phyloP scores from a whole-genome alignment of 2,329 filamentous ascomycete species.

The Neopestalotiopsis clavispora region DNA sequence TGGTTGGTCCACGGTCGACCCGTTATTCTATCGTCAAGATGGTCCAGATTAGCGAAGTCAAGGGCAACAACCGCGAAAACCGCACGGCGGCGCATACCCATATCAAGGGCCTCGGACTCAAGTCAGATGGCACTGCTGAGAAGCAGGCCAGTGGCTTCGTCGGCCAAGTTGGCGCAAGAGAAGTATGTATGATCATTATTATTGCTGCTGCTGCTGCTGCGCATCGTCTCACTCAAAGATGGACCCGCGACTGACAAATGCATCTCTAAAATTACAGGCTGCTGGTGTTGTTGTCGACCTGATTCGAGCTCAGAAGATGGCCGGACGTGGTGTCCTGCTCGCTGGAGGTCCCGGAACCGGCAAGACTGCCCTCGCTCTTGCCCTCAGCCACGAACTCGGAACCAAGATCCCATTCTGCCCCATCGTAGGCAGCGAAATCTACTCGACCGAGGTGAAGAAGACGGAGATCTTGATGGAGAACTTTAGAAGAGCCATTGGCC shows the following conservation, averaged over 20 bases:
- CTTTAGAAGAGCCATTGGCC: constrained; percentile 92
- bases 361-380: constrained; percentile 94
- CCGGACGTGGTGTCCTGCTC: constrained; percentile 88
- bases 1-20: not conserved
- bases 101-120: constrained; percentile 92
- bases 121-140: constrained; percentile 84
- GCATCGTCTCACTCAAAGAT: not conserved
- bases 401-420: constrained; percentile 99
- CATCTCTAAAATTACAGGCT: constrained; percentile 59
- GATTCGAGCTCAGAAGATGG: constrained; percentile 97
- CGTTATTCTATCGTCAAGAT: constrained; percentile 51
- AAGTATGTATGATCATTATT: constrained; percentile 60
- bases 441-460: constrained; percentile 98
- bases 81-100: constrained; percentile 96
- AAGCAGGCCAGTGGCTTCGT: constrained; percentile 83
- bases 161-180: constrained; percentile 84
- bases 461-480: constrained; percentile 99
- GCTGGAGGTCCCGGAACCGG: constrained; percentile 95
- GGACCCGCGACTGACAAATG: not conserved
- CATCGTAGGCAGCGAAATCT: constrained; percentile 97
- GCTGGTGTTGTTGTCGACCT: constrained; percentile 95
- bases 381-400: constrained; percentile 94
- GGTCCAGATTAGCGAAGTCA: constrained; percentile 93
- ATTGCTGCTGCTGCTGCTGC: not conserved
- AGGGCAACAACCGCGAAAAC: constrained; percentile 92